Evolutionary conservation across 129 eudicot genomes (phyloP).

Genomic region (Glebionis coronaria): DNA sequence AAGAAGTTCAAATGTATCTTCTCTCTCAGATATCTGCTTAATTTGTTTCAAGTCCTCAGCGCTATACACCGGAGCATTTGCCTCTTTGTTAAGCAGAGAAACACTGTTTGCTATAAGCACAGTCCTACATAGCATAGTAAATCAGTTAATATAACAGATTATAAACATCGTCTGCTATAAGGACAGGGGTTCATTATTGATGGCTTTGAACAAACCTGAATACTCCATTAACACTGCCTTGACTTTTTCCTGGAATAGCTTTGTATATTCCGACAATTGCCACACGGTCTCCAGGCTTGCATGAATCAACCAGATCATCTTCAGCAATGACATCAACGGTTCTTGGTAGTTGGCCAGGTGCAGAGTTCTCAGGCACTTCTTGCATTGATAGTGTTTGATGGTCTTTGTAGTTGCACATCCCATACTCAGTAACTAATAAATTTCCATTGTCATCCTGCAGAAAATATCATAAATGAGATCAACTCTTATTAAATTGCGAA

Average conservation of each 20-base stretch:
- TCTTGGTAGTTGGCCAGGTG: slow-evolving; percentile 98
- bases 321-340: slow-evolving; percentile 89
- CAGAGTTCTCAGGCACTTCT: slow-evolving; percentile 97
- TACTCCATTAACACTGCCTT: slow-evolving; percentile 94
- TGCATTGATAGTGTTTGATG: slow-evolving; percentile 98
- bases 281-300: slow-evolving; percentile 99
- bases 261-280: slow-evolving; percentile 94
- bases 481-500: background rate
- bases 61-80: slow-evolving; percentile 71
- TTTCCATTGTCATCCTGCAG: slow-evolving; percentile 91
- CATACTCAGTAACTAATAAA: slow-evolving; percentile 87
- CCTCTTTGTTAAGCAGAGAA: slow-evolving; percentile 79
- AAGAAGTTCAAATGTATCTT: slow-evolving; percentile 84
- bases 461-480: slow-evolving; percentile 13
- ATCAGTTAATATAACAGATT: slow-evolving; percentile 10
- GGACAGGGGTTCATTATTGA: slow-evolving; percentile 44
- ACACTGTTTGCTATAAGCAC: slow-evolving; percentile 94
- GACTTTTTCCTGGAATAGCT: slow-evolving; percentile 91
- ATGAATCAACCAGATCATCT: slow-evolving; percentile 95
- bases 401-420: slow-evolving; percentile 87
- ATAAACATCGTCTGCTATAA: slow-evolving; percentile 79
- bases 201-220: slow-evolving; percentile 58
- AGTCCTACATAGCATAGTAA: slow-evolving; percentile 53
- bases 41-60: slow-evolving; percentile 68
- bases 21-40: slow-evolving; percentile 77